phyloP scores from a whole-genome alignment of 371 early-diverging fungal species.

The Lichtheimia ramosa region DNA sequence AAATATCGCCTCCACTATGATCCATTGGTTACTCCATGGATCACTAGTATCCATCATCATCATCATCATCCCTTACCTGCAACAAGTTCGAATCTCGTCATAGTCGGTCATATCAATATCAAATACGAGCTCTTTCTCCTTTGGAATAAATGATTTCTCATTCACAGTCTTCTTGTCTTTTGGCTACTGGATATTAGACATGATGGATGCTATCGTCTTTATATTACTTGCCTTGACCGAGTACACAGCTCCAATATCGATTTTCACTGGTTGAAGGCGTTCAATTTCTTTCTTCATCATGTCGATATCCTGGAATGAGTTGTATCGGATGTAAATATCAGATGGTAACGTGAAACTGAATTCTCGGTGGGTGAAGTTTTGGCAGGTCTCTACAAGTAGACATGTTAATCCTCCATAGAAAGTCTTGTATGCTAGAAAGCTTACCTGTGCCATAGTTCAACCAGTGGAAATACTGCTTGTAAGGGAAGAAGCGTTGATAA shows the following conservation, averaged over 20 bases:
- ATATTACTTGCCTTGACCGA: slow-evolving; percentile 56
- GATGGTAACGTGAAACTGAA: slow-evolving; percentile 86
- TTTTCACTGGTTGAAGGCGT: slow-evolving; percentile 81
- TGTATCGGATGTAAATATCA: slow-evolving; percentile 89
- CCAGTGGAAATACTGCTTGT: slow-evolving; percentile 77
- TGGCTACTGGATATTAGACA: slow-evolving; percentile 52
- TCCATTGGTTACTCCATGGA: not conserved
- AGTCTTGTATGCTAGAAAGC: not conserved
- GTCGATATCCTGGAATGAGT: slow-evolving; percentile 73
- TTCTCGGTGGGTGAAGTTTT: slow-evolving; percentile 85
- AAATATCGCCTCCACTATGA: slow-evolving; percentile 81
- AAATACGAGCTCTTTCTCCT: slow-evolving; percentile 96
- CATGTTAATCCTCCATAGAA: not conserved
- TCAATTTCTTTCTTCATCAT: slow-evolving; percentile 80
- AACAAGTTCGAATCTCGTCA: slow-evolving; percentile 95
- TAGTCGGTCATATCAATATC: slow-evolving; percentile 99
- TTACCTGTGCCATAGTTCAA: slow-evolving; percentile 77
- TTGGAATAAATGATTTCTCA: slow-evolving; percentile 72
- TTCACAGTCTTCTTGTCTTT: slow-evolving; percentile 76
- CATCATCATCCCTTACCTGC: slow-evolving; percentile 51
- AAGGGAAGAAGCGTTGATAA: slow-evolving; percentile 87
- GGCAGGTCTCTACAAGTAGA: slow-evolving; percentile 34
- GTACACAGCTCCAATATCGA: slow-evolving; percentile 99
- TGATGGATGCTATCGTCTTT: not conserved
- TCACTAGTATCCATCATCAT: not conserved